Percentiles rank a stretch among this genome's conserved stretches.
phyloP scores from a whole-genome alignment of 1,284 basidiomycete genomes.

The Ceratobasidium sp. region DNA sequence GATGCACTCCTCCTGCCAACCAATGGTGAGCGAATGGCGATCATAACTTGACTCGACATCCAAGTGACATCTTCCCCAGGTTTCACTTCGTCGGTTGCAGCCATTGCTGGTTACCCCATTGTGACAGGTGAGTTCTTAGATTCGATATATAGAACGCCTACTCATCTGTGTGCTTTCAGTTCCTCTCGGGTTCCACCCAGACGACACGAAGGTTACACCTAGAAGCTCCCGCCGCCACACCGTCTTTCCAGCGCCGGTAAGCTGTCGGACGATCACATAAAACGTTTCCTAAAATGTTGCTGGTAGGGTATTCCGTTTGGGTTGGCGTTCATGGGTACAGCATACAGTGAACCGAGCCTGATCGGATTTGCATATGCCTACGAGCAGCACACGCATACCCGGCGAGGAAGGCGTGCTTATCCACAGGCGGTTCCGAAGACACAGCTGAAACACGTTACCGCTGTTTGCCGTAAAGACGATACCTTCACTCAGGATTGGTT shows the following conservation, averaged over 20 bases:
- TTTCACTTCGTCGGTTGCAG: no score
- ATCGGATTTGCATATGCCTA: slow-evolving; percentile 74
- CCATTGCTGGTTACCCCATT: slow-evolving; percentile 72
- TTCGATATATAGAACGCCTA: no score
- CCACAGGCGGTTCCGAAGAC: no score
- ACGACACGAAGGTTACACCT: background rate
- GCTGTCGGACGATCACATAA: background rate
- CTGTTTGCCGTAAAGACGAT: no score
- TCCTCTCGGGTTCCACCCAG: slow-evolving; percentile 35
- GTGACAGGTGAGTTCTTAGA: slow-evolving; percentile 64
- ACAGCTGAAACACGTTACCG: no score
- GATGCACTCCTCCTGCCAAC: slow-evolving; percentile 41
- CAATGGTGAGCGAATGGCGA: no score
- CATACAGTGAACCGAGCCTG: slow-evolving; percentile 72
- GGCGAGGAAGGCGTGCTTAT: slow-evolving; percentile 66
- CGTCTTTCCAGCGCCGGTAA: slow-evolving; percentile 37
- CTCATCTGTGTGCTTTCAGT: background rate
- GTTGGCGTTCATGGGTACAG: slow-evolving; percentile 73
- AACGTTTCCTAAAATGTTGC: background rate
- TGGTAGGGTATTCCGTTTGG: slow-evolving; percentile 70
- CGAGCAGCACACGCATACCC: slow-evolving; percentile 72
- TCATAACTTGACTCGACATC: background rate
- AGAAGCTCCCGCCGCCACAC: slow-evolving; percentile 12
- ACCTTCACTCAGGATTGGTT: no score
- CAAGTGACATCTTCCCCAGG: slow-evolving; percentile 29